phyloP scores from a whole-genome alignment of 2,329 filamentous ascomycete species.

The Paracorniculantispora psalliotae region DNA sequence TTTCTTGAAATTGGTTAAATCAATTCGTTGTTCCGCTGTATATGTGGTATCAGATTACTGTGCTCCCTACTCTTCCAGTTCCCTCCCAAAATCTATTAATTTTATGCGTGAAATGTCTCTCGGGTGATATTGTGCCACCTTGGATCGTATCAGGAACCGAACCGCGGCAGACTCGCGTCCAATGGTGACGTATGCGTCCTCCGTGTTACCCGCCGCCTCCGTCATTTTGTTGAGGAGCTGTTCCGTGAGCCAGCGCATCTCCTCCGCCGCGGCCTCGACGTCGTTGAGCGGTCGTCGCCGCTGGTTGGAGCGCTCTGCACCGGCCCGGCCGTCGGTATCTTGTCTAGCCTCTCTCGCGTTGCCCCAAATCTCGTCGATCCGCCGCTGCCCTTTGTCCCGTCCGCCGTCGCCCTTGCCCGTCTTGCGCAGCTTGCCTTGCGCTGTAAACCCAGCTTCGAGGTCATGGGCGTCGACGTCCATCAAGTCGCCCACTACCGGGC shows the following conservation, averaged over 20 bases:
- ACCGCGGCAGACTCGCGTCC: constrained; percentile 56
- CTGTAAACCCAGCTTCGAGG: constrained; percentile 54
- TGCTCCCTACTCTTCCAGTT: constrained; percentile 47
- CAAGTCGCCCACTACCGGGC: constrained; percentile 73
- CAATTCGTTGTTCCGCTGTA: no score
- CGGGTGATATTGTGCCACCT: constrained; percentile 62
- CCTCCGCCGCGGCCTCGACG: constrained; percentile 45
- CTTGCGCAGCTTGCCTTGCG: constrained; percentile 53
- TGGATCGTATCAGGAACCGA: constrained; percentile 59
- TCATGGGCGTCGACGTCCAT: constrained; percentile 59
- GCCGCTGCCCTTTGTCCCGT: constrained; percentile 50
- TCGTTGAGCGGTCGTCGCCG: constrained; percentile 36
- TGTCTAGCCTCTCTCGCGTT: constrained; percentile 15
- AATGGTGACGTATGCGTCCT: constrained; percentile 55
- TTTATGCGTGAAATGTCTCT: constrained; percentile 55
- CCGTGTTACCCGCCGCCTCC: constrained; percentile 49
- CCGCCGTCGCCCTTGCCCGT: constrained; percentile 27
- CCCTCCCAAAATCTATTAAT: constrained; percentile 59
- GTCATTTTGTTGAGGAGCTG: constrained; percentile 55
- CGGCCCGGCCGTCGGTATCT: constrained; percentile 17
- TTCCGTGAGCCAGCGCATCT: constrained; percentile 58
- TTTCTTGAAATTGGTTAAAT: no score
- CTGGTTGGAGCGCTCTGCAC: background rate
- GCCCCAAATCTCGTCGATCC: constrained; percentile 62
- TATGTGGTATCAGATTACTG: background rate